Percentiles rank a stretch among this genome's conserved stretches.
Conservation (phyloP, 1,284 basidiomycete species). For the Leccinum griseonigrum region DNA sequence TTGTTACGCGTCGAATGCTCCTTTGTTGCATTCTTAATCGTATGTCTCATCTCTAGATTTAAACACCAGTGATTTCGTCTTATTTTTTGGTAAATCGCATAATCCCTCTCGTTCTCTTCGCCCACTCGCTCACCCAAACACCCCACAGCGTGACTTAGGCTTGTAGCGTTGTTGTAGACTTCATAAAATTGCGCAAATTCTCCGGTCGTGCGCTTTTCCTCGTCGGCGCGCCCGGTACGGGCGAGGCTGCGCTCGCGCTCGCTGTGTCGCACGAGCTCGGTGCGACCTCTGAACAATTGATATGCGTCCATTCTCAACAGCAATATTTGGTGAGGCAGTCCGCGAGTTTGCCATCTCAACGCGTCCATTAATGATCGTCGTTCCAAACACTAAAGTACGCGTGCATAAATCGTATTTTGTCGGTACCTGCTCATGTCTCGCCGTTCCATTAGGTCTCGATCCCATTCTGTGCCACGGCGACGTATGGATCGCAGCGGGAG, state of each 20-base stretch:
- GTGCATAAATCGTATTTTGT: slow-evolving; percentile 14
- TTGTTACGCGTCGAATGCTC: not conserved
- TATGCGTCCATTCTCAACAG: no score
- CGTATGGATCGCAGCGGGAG: slow-evolving; percentile 88
- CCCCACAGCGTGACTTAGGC: slow-evolving; percentile 50
- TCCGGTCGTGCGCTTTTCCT: slow-evolving; percentile 86
- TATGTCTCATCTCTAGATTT: no score
- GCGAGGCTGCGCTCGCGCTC: slow-evolving; percentile 94
- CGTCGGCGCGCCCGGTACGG: slow-evolving; percentile 92
- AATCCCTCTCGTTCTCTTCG: not conserved
- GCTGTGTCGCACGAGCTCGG: slow-evolving; percentile 95
- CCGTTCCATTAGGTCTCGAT: slow-evolving; percentile 61
- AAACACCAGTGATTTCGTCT: no score
- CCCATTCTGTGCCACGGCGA: slow-evolving; percentile 74
- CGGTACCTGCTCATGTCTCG: slow-evolving; percentile 11
- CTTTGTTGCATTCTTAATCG: not conserved
- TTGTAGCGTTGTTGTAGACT: slow-evolving; percentile 88
- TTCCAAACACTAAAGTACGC: slow-evolving; percentile 67
- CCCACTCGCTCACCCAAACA: not conserved
- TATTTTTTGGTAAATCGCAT: not conserved
- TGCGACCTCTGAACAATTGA: slow-evolving; percentile 37
- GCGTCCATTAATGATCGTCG: slow-evolving; percentile 63
- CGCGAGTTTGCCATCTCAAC: slow-evolving; percentile 43
- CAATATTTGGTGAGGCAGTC: slow-evolving; percentile 23
- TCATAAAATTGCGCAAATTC: slow-evolving; percentile 88